Conservation (phyloP, 108 stramenopile genomes). For the Cyclotella sp. region DNA sequence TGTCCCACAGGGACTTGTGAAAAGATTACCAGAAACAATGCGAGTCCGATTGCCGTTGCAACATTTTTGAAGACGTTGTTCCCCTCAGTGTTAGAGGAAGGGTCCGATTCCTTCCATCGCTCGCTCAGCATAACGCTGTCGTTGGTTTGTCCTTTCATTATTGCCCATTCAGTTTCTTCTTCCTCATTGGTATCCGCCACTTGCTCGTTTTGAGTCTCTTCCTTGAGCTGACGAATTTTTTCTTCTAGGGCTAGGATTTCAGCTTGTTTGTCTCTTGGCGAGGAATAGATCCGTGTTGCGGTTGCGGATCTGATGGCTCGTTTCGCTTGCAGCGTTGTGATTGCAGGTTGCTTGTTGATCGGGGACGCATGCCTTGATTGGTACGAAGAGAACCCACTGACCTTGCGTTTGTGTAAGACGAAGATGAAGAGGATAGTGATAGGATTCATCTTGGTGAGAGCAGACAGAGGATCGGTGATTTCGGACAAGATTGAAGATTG, state of each 20-base stretch:
- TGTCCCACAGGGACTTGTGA: constrained; percentile 45
- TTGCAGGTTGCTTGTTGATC: neutral
- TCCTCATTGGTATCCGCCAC: neutral
- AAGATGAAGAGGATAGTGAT: too few species aligned
- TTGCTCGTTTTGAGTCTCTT: constrained; percentile 10
- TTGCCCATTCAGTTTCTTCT: constrained; percentile 16
- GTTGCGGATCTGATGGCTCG: neutral
- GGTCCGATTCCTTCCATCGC: constrained; percentile 44
- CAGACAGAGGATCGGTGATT: too few species aligned
- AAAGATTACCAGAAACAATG: constrained; percentile 39
- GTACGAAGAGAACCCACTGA: neutral
- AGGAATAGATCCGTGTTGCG: constrained; percentile 25
- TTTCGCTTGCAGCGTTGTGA: neutral
- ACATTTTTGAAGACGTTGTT: constrained; percentile 4
- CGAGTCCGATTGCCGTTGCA: constrained; percentile 32
- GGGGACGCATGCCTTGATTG: neutral
- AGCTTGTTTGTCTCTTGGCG: constrained; percentile 41
- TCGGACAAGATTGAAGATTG: too few species aligned
- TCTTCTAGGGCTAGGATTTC: constrained; percentile 53
- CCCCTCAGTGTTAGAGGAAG: constrained; percentile 11
- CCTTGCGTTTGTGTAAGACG: neutral
- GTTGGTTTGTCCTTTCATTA: constrained; percentile 29
- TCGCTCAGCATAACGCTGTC: constrained; percentile 56
- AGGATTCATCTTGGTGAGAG: too few species aligned
- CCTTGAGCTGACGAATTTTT: constrained; percentile 38